A percentile compares a stretch with the other conserved stretches of the same genome.
Conservation (phyloP, 495 filamentous ascomycete species). For the Poronia punctata region DNA sequence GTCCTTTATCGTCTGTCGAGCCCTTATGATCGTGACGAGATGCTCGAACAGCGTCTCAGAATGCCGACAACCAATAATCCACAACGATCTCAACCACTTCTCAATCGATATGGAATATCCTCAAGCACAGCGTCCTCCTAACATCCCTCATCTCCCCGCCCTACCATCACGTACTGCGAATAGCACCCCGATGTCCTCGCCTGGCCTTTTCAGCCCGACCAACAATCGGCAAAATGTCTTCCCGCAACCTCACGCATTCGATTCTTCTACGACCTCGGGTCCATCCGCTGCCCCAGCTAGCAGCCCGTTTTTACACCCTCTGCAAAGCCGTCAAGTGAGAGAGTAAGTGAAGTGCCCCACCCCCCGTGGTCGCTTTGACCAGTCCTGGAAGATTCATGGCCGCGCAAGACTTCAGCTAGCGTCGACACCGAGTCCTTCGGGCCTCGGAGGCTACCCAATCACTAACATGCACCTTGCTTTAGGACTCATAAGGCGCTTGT, state of each 20-base stretch:
- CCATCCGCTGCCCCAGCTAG: slow-evolving; percentile 30
- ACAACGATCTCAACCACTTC: slow-evolving; percentile 19
- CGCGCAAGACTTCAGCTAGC: too few species aligned
- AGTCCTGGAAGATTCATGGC: not conserved
- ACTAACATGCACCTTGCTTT: slow-evolving; percentile 3
- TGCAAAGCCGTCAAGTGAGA: slow-evolving; percentile 56
- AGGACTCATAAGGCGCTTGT: slow-evolving; percentile 83
- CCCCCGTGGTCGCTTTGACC: not conserved
- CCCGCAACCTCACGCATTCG: slow-evolving; percentile 32
- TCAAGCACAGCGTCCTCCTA: slow-evolving; percentile 32
- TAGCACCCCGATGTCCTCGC: slow-evolving; percentile 63
- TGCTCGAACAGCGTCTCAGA: slow-evolving; percentile 24
- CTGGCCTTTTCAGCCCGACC: slow-evolving; percentile 56
- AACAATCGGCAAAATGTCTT: slow-evolving; percentile 33
- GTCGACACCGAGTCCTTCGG: too few species aligned
- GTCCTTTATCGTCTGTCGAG: slow-evolving; percentile 15
- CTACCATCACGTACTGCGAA: slow-evolving; percentile 43
- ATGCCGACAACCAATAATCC: slow-evolving; percentile 22
- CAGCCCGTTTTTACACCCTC: slow-evolving; percentile 58
- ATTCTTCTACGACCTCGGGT: slow-evolving; percentile 45
- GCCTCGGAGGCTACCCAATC: slow-evolving; percentile 2
- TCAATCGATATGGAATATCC: slow-evolving; percentile 24
- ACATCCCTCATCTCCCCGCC: slow-evolving; percentile 19
- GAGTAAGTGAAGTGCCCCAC: slow-evolving; percentile 33
- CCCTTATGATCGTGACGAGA: slow-evolving; percentile 21